Evolutionary conservation across 306 rosid species (phyloP).

Genomic region (Pterocarpus santalinus): DNA sequence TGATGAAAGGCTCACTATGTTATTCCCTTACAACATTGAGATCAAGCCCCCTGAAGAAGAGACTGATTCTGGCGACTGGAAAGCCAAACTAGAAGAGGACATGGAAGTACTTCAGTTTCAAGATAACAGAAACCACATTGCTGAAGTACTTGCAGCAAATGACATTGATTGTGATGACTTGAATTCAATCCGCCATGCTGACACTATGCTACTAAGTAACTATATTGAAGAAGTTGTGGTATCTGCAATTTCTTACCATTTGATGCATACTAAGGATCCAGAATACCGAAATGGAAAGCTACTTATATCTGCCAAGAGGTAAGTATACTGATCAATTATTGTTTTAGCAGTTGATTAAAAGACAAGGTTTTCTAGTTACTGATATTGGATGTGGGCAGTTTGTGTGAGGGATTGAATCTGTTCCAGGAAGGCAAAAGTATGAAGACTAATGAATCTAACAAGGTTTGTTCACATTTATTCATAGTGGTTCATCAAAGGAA

Average conservation of each 20-base stretch:
- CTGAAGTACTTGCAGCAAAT: conserved; percentile 77
- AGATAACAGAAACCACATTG: conserved; percentile 85
- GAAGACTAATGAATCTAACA: conserved; percentile 64
- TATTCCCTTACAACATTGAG: conserved; percentile 71
- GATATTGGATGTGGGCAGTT: conserved; percentile 60
- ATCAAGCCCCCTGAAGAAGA: conserved; percentile 74
- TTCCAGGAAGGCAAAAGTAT: conserved; percentile 72
- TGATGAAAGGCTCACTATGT: conserved; percentile 62
- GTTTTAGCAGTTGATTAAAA: conserved; percentile 1
- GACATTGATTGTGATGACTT: conserved; percentile 82
- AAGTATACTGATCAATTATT: conserved; percentile 29
- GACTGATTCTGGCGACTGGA: conserved; percentile 63
- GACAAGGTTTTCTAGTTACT: conserved; percentile 25
- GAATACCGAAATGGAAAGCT: conserved; percentile 84
- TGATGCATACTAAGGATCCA: conserved; percentile 64
- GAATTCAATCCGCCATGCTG: conserved; percentile 63
- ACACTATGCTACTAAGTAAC: conserved; percentile 64
- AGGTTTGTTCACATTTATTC: conserved; percentile 56
- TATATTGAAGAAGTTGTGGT: conserved; percentile 70
- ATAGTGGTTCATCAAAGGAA: conserved; percentile 1
- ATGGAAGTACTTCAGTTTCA: conserved; percentile 65
- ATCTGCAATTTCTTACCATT: conserved; percentile 72
- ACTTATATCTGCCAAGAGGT: conserved; percentile 77
- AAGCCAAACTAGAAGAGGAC: conserved; percentile 72
- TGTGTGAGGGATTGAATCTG: conserved; percentile 75